Evolutionary conservation across 2,329 filamentous ascomycete species (phyloP), one percentile per base, ranked within the genome.

Genomic region (Diaporthe humulicola): DNA sequence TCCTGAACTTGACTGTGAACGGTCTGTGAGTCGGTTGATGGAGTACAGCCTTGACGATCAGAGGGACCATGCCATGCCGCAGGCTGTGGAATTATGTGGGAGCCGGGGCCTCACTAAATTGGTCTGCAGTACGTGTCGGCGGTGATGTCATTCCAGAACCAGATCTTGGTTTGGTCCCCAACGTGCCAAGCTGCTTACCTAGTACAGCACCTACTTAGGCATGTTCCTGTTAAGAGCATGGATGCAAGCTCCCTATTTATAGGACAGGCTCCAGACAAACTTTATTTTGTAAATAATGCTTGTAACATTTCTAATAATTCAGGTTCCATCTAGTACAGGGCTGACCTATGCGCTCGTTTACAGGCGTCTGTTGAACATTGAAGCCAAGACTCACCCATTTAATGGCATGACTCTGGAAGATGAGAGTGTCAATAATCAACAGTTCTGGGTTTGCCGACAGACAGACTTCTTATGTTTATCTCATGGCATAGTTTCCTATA

Each of bases 81-180:
- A 64, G 19, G 17, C 60, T 42, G 58, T 10, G n/a, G 10, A 64
- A 33, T 45, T 2, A 64, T n/a, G 42, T 30, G 40, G 40, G 28
- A 48, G 33, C 22, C 12, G 4, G 42, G 17, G 25, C 14, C 15
- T 48, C 12, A 19, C 61, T 28, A 66, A 60, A 28, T 40, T 7
- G 30, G 19, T 66, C 28, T 33, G 33, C 1, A 30, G 15, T 19
- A 56, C 30, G 36, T 38, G 61, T 52, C 14, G 61, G 61, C 58
- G 40, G 64, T 67, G 64, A 67, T 67, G 64, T 67, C 64, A 69
- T 69, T 38, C 48, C 48, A 54, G 9, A 19, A n/a, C 45, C 15
- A 33, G 64, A 54, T 28, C 64, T 69, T 69, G 64, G 28, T 69
- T 69, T 69, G 60, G 0, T 25, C n/a, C 7, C 40, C 25, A 48